Base-by-base conservation (phyloP, 1,139 yeast genomes). In the Meyerozyma carpophila region DNA sequence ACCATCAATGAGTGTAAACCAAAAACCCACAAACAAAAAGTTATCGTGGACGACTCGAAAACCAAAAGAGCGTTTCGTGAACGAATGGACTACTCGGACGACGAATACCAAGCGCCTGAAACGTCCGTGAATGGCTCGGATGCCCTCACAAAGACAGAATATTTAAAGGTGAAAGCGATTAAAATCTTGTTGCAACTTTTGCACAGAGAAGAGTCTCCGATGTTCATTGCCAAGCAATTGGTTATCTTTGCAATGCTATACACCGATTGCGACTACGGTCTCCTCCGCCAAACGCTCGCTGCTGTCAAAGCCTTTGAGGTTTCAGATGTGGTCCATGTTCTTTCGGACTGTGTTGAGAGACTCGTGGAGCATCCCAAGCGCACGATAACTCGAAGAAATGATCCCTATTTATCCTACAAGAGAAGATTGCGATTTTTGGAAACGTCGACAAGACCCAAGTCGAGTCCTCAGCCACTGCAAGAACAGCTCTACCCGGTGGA, bases 151-250 rank as follows among this genome's bases (percentile, higher is more conserved):
- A 34, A 24, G 9, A 27, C 39, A 5, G 34, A 39, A 8, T 47
- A 34, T 38, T 10, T 16, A 16, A 34, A 18, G 25, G 26, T 34
- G 16, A 34, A 34, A 8, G 25, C 37, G 5, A 4, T 34, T 6
- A 34, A 13, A 9, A 18, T 34, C 16, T 13, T 34, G 6, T 34
- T 34, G 26, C 37, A 18, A 36, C 57, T 63, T 13, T 46, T 62
- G 28, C 45, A 50, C 20, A 48, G 45, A 4, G 71, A 68, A 0
- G 73, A 68, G 43, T 50, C 67, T 1, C 64, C 68, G 0, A 20
- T 44, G 2, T 53, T 47, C 36, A 59, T 70, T 13, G 53, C 58
- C n/a, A 61, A 58, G 40, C 58, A 57, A 25, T 52, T 70, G 10
- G 36, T 68, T 1, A 41, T 66, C 7, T 68, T 62, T 46, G 46